Conservation (phyloP, 2,329 filamentous ascomycete species). For the Botrytis cinerea region DNA sequence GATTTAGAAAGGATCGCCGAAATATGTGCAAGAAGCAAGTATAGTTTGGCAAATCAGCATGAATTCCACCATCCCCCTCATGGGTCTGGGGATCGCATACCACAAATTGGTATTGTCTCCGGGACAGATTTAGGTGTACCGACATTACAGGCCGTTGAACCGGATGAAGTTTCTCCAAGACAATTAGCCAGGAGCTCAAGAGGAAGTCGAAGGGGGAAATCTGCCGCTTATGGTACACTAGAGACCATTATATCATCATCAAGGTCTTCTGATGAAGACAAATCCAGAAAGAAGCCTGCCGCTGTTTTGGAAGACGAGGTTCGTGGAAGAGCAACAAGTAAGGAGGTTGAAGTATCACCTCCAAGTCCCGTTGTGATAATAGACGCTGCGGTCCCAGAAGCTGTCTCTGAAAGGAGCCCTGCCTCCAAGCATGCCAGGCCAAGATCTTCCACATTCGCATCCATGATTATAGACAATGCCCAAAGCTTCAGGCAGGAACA, state of each 20-base stretch:
- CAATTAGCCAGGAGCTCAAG: conserved; percentile 33
- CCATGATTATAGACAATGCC: conserved; percentile 47
- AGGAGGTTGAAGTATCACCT: conserved; percentile 27
- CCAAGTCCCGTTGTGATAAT: conserved; percentile 22
- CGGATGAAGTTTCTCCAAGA: conserved; percentile 55
- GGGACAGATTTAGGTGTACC: conserved; percentile 47
- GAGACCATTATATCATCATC: conserved; percentile 69
- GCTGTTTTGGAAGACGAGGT: conserved; percentile 57
- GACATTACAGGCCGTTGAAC: conserved; percentile 58
- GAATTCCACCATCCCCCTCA: conserved; percentile 66
- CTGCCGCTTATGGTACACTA: conserved; percentile 58
- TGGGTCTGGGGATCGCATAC: conserved; percentile 56
- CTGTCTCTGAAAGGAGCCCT: conserved; percentile 26
- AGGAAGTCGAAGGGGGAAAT: conserved; percentile 37
- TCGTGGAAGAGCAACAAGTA: conserved; percentile 51
- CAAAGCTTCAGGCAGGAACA: conserved; percentile 41
- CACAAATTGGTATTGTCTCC: conserved; percentile 36
- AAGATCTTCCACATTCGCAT: conserved; percentile 49
- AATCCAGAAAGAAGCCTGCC: conserved; percentile 57
- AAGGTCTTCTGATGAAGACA: conserved; percentile 63
- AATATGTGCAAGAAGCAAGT: conserved; percentile 65
- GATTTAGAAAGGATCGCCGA: conserved; percentile 67
- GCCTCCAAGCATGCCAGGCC: conserved; percentile 39
- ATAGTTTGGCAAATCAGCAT: conserved; percentile 67
- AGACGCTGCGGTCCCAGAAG: conserved; percentile 26